Evolutionary conservation across 805 yeast genomes (phyloP), one percentile per base, ranked within the genome.

Genomic region (Candida yuanshanica): DNA sequence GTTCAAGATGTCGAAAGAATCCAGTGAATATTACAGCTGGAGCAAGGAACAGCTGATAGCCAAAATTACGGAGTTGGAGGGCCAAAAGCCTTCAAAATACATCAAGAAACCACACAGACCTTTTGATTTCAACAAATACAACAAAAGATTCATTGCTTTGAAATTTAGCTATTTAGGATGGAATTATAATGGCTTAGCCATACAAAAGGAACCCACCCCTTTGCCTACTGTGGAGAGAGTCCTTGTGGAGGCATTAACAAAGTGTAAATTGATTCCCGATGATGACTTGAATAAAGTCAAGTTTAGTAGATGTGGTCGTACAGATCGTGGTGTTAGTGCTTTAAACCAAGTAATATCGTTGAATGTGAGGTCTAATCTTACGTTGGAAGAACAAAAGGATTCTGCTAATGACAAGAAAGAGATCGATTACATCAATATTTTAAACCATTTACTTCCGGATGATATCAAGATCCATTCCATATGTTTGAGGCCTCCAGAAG

Each of bases 271-370:
- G 45, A 78, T 93, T 10, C 72, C 78, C 9, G 68, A 77, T 2
- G 52, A 72, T 18, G 80, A 76, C 17, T 81, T 88, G 0, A 65
- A 65, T 7, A 79, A 77, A 2, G 85, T 81, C 55, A 71, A 75
- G 12, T 89, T 90, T 59, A 83, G 95, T 50, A 68, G 97, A 47
- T 93, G 98, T 64, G 98, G 98, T 0, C 71, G 98, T 54, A 91
- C 98, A 0, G 98, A 91, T 55, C 79, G 77, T 50, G 98, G 97
- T n/a, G 98, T 91, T 12, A 86, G 96, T 65, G 99, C 99, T 0
- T 77, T 93, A 82, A 85, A 87, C 49, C 99, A 93, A 62, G 98
- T 93, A 2, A 82, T 93, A 5, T 81, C 96, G 1, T 64, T 93
- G 29, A 63, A 69, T 13, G 81, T 91, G 21, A 70, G 99, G 49